Evolutionary conservation across 306 rosid genomes (phyloP).

Genomic region (Abrus precatorius): DNA sequence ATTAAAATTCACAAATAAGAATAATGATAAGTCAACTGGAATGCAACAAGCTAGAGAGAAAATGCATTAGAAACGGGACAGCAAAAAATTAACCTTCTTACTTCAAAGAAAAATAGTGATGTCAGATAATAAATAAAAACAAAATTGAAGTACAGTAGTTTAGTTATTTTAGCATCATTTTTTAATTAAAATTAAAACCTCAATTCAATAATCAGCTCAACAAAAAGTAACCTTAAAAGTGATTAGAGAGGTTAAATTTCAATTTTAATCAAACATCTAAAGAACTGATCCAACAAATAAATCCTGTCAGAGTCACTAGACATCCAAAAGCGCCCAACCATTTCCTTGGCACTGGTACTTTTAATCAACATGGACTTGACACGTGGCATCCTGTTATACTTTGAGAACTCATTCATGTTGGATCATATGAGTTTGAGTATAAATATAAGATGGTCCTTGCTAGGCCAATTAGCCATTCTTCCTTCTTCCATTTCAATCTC

Average conservation of each 20-base stretch:
- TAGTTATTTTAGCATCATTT: neutral
- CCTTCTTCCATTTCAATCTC: conserved; percentile 26
- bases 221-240: neutral
- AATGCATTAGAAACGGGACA: conserved; percentile 43
- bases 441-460: conserved; percentile 53
- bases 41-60: neutral
- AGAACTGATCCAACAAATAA: neutral
- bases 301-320: conserved; percentile 41
- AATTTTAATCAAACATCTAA: too few relatives aligned
- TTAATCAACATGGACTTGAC: conserved; percentile 51
- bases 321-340: conserved; percentile 45
- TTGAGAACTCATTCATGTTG: neutral
- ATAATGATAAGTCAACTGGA: conserved; percentile 20
- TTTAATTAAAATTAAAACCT: neutral
- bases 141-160: neutral
- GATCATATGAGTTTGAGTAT: conserved; percentile 38
- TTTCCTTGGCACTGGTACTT: conserved; percentile 35
- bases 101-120: conserved; percentile 10
- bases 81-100: conserved; percentile 37
- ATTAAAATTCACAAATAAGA: conserved; percentile 8
- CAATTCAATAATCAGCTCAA: neutral
- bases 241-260: too few relatives aligned
- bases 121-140: neutral
- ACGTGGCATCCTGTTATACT: conserved; percentile 50
- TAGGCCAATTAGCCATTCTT: conserved; percentile 41